Conservation (phyloP, 495 filamentous ascomycete species). For the Hypomontagnella monticulosa region DNA sequence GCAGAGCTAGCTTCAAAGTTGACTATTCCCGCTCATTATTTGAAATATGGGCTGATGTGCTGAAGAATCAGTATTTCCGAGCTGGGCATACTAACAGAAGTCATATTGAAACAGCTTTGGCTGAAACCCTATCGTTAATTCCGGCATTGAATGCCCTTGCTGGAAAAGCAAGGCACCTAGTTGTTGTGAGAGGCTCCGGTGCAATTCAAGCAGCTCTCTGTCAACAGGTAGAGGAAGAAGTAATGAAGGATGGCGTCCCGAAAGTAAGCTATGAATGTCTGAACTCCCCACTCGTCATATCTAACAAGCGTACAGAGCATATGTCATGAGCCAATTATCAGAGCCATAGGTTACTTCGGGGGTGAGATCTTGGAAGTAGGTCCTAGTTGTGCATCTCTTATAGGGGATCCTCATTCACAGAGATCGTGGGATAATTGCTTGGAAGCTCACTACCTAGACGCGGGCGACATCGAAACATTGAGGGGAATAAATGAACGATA, state of each 20-base stretch:
- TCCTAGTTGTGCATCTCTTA: neutral
- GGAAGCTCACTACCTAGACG: neutral
- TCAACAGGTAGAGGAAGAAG: neutral
- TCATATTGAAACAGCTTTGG: no score
- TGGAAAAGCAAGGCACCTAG: neutral
- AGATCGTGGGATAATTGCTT: neutral
- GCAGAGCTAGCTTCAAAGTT: neutral
- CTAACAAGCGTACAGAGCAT: neutral
- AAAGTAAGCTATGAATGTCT: no score
- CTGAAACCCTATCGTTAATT: neutral
- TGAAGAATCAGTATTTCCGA: neutral
- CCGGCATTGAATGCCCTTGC: neutral
- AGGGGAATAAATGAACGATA: neutral
- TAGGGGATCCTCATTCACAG: neutral
- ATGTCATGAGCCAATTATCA: neutral
- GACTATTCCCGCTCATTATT: constrained; percentile 4
- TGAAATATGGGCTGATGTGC: constrained; percentile 9
- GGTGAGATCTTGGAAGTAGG: constrained; percentile 3
- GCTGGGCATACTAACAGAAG: no score
- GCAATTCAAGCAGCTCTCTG: constrained; percentile 4
- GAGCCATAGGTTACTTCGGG: constrained; percentile 7
- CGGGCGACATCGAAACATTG: neutral
- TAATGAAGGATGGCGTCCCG: neutral
- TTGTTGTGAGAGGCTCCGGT: neutral
- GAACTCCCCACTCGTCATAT: neutral